These are phyloP conservation scores for Soucietia sequanensis DNA, from an alignment of 805 yeast species.

Conservation along the genomic window DNA sequence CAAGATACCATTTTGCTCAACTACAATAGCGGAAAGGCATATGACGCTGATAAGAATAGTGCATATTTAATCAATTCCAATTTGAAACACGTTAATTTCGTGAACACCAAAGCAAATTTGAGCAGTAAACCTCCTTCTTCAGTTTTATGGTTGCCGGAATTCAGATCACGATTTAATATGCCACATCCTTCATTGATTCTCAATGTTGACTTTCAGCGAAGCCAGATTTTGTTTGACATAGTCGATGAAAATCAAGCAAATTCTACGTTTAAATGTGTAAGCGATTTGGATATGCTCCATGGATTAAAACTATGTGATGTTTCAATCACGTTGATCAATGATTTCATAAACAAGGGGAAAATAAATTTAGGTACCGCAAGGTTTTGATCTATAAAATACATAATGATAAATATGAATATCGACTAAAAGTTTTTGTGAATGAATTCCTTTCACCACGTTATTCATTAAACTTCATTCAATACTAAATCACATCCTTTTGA, in stretches of 20 bases:
- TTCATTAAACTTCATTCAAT: too few species aligned
- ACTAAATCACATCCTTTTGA: too few species aligned
- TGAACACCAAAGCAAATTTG: neutral
- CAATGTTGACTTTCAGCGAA: too few species aligned
- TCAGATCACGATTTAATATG: slow-evolving; percentile 8
- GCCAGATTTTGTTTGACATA: too few species aligned
- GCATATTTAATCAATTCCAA: slow-evolving; percentile 2
- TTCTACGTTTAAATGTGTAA: too few species aligned
- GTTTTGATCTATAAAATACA: too few species aligned
- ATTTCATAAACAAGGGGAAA: slow-evolving; percentile 2
- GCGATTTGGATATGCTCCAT: slow-evolving; percentile 13
- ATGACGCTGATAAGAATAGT: neutral
- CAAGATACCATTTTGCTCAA: neutral
- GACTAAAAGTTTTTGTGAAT: too few species aligned
- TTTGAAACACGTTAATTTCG: neutral
- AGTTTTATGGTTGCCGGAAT: slow-evolving; percentile 7
- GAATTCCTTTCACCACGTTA: too few species aligned
- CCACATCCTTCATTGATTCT: too few species aligned
- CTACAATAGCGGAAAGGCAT: neutral
- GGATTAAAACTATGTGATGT: slow-evolving; percentile 12
- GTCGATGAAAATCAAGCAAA: too few species aligned
- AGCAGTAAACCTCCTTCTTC: neutral
- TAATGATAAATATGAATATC: too few species aligned
- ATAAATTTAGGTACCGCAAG: too few species aligned
- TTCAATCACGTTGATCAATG: slow-evolving; percentile 4